phyloP scores from a whole-genome alignment of 75 land plant species.

The Picea glauca region DNA sequence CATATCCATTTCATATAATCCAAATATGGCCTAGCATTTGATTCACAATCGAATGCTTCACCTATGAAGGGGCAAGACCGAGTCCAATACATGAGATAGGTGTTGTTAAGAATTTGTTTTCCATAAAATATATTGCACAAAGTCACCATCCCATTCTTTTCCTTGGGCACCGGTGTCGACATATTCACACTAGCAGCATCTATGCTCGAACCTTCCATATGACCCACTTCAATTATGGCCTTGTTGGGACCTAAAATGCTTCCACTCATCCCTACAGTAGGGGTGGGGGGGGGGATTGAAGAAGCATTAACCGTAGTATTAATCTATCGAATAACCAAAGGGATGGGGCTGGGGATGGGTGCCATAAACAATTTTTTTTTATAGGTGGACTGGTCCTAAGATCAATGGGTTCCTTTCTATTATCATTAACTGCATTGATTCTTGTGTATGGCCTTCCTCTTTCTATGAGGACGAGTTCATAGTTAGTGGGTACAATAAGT shows the following conservation, averaged over 20 bases:
- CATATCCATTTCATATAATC: conserved; percentile 47
- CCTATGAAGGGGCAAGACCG: conserved; percentile 57
- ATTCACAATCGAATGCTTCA: conserved; percentile 45
- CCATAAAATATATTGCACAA: conserved; percentile 49
- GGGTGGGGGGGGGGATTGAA: background rate
- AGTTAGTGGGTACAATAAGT: background rate
- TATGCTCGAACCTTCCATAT: background rate
- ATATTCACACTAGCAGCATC: background rate
- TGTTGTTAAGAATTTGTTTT: conserved; percentile 52
- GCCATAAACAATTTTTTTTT: background rate
- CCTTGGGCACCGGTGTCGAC: background rate
- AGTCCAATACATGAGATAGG: conserved; percentile 40
- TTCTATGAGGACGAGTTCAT: background rate
- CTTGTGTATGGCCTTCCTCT: background rate
- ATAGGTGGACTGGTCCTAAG: background rate
- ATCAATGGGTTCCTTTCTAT: background rate
- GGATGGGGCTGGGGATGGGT: background rate
- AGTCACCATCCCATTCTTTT: background rate
- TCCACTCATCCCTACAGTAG: background rate
- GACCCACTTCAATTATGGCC: background rate
- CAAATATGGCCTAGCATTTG: conserved; percentile 56
- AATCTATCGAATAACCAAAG: background rate
- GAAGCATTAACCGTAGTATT: background rate
- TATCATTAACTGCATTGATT: background rate
- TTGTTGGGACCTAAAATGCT: background rate